Base-by-base conservation (phyloP, 1,284 basidiomycete genomes). In the Tilletia setariae region DNA sequence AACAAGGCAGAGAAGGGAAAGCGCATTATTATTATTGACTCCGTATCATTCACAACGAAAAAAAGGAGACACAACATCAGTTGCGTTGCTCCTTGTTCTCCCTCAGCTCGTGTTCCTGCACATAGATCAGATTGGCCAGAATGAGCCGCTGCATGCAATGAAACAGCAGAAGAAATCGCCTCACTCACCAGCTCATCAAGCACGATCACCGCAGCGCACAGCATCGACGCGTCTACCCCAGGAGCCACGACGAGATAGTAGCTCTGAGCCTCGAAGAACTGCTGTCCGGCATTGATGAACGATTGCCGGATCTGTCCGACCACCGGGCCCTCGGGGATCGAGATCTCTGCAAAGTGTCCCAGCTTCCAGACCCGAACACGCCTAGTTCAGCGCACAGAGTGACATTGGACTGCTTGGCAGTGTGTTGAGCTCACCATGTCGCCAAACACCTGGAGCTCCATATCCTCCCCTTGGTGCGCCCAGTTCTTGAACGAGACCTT, bases 211-310 rank as follows among this genome's bases (percentile, higher is more conserved):
- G 47, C 47, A 7, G 47, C 47, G 47, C 47, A 49, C 47, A 49
- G 47, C 47, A 49, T 49, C n/a, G 47, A 49, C 47, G 25, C 47
- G 47, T 49, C 47, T 11, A 49, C 47, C n/a, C 47, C 47, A 49
- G 47, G 47, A 19, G 47, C 47, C n/a, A 49, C 47, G 47, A 49
- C 47, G 19, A 49, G 47, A 23, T 49, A 49, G 47, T 49, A 49
- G n/a, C n/a, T 21, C 47, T 49, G 47, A 19, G n/a, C n/a, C n/a
- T 49, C 47, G 3, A 49, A 49, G 47, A 49, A n/a, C 1, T 21
- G n/a, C 3, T 49, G n/a, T 8, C 47, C 47, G 25, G 47, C n/a
- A 23, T 49, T 49, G n/a, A 49, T 8, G n/a, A 49, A 49, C n/a
- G 47, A 49, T 23, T 49, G 47, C 25, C 47, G 47, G 47, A 49